These are phyloP conservation scores for Leptographium radiaticola DNA, from an alignment of 2,329 filamentous ascomycete genomes.

Conservation along the genomic window DNA sequence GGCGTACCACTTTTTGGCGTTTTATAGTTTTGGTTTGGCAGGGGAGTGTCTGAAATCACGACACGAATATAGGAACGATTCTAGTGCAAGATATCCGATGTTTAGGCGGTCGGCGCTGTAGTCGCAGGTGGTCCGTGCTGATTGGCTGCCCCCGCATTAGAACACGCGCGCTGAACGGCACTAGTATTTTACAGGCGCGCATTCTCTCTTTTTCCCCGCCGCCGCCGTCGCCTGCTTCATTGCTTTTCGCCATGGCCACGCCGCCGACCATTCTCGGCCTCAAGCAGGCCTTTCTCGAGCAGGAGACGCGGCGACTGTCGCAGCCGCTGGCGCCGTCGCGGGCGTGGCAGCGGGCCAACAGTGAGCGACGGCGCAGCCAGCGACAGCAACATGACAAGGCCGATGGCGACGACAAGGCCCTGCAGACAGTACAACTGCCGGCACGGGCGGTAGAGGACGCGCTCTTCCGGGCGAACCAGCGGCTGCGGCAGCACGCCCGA, in stretches of 20 bases:
- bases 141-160: no score
- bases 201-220: no score
- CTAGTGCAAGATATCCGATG: no score
- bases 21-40: no score
- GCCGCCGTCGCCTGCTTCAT: no score
- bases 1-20: no score
- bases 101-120: no score
- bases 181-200: no score
- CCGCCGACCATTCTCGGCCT: constrained; percentile 45
- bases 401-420: not conserved
- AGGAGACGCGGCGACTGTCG: constrained; percentile 50
- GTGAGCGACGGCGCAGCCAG: constrained; percentile 9
- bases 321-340: constrained; percentile 43
- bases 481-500: constrained; percentile 50
- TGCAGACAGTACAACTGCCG: constrained; percentile 22
- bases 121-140: no score
- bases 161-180: no score
- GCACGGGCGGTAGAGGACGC: constrained; percentile 42
- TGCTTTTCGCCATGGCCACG: constrained; percentile 5
- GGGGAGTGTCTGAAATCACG: no score
- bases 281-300: constrained; percentile 51
- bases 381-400: not conserved
- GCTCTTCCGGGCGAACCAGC: constrained; percentile 44
- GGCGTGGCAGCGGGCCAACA: constrained; percentile 36
- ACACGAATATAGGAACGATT: no score